Evolutionary conservation across 768 basidiomycete genomes (phyloP).

Genomic region (Serpula lacrymans): DNA sequence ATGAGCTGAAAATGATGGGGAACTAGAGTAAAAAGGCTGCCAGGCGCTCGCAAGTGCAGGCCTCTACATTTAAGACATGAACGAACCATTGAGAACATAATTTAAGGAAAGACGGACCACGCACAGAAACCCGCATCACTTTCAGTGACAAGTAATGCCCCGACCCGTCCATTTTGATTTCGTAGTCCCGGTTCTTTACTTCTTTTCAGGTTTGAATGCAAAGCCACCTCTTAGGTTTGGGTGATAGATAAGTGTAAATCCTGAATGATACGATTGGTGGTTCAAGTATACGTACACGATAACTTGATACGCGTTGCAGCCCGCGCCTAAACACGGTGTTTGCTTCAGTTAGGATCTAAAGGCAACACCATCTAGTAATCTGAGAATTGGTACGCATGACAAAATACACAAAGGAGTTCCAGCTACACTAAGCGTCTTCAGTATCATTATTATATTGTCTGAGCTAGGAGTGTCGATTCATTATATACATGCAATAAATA

Average conservation of each 20-base stretch:
- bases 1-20: constrained; percentile 76
- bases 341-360: background rate
- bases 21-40: constrained; percentile 86
- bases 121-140: constrained; percentile 85
- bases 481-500: too few species aligned
- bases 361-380: background rate
- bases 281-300: too few species aligned
- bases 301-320: too few species aligned
- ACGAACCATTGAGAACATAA: constrained; percentile 4
- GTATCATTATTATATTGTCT: too few species aligned
- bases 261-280: too few species aligned
- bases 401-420: too few species aligned
- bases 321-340: too few species aligned
- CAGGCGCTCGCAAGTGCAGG: constrained; percentile 73
- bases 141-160: constrained; percentile 74
- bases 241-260: too few species aligned
- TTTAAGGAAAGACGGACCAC: constrained; percentile 27
- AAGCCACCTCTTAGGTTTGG: too few species aligned
- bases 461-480: too few species aligned
- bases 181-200: constrained; percentile 22
- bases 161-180: constrained; percentile 50
- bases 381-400: too few species aligned
- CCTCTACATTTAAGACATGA: constrained; percentile 41
- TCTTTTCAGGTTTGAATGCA: constrained; percentile 17
- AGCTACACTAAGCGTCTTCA: too few species aligned